Percentiles rank a stretch among this genome's conserved stretches.
Evolutionary conservation across 345 rosid genomes (phyloP).

Genomic region (Turritis glabra): DNA sequence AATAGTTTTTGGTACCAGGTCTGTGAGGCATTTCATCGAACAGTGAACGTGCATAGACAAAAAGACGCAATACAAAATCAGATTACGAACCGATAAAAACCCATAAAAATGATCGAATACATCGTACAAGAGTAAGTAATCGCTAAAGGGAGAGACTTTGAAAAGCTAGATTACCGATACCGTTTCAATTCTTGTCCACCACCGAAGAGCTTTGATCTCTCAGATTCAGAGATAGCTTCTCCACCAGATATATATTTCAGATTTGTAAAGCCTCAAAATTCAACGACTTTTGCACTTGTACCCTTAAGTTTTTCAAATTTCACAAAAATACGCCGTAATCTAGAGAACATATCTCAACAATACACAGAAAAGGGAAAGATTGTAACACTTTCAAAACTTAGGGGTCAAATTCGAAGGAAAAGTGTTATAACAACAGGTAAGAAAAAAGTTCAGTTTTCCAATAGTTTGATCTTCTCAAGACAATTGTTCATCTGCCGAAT

Average conservation of each 20-base stretch:
- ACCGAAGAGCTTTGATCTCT: slow-evolving; percentile 10
- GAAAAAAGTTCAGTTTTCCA: slow-evolving; percentile 40
- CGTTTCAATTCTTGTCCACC: slow-evolving; percentile 23
- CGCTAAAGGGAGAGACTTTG: slow-evolving; percentile 16
- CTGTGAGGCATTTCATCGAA: slow-evolving; percentile 40
- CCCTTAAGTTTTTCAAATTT: slow-evolving; percentile 10
- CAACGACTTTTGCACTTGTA: slow-evolving; percentile 12
- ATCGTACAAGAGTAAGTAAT: neutral
- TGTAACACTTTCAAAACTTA: slow-evolving; percentile 15
- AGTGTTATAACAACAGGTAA: neutral
- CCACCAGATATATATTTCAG: neutral
- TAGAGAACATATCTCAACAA: neutral
- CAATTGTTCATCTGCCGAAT: slow-evolving; percentile 57
- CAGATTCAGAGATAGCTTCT: slow-evolving; percentile 7
- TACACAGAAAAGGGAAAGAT: neutral
- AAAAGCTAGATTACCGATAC: neutral
- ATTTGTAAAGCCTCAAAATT: neutral
- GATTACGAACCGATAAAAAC: neutral
- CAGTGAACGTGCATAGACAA: slow-evolving; percentile 6
- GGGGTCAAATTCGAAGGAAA: neutral
- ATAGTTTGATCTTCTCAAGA: slow-evolving; percentile 63
- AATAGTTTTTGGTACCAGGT: neutral
- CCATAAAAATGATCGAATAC: neutral
- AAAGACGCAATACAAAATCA: neutral
- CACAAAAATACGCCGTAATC: neutral